Conservation (phyloP, 139 green algal species). For the Chlamydomonas incerta region DNA sequence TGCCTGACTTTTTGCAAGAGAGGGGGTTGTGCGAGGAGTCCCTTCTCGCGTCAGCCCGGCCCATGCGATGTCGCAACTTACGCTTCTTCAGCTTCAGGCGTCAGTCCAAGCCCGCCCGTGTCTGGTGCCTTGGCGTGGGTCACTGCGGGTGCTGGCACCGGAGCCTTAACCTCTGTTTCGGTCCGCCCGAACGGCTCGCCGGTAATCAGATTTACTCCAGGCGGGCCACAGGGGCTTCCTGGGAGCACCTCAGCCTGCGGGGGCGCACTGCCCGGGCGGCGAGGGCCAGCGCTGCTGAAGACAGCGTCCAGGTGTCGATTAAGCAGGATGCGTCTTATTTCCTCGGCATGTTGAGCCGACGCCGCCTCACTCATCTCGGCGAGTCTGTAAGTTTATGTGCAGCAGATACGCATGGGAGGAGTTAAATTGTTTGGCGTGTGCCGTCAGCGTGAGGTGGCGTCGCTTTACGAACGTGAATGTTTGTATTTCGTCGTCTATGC, state of each 20-base stretch:
- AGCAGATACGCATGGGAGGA: too few species aligned
- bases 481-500: too few species aligned
- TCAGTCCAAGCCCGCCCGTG: background rate
- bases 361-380: too few species aligned
- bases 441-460: too few species aligned
- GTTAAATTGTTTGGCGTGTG: too few species aligned
- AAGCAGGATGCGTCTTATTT: slow-evolving; percentile 20
- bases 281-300: background rate
- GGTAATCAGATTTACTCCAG: slow-evolving; percentile 1
- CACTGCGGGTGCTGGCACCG: background rate
- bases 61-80: background rate
- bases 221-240: background rate
- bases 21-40: too few species aligned
- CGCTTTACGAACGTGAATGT: too few species aligned
- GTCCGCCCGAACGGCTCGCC: background rate
- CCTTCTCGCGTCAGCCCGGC: too few species aligned
- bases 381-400: too few species aligned
- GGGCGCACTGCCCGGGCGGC: slow-evolving; percentile 9
- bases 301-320: slow-evolving; percentile 13
- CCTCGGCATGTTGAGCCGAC: slow-evolving; percentile 3
- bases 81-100: slow-evolving; percentile 20
- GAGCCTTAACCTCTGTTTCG: background rate
- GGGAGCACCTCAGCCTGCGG: slow-evolving; percentile 39
- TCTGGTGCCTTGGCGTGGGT: background rate
- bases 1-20: background rate